phyloP scores from a whole-genome alignment of 1,284 basidiomycete genomes.

The Peniophora sp. region DNA sequence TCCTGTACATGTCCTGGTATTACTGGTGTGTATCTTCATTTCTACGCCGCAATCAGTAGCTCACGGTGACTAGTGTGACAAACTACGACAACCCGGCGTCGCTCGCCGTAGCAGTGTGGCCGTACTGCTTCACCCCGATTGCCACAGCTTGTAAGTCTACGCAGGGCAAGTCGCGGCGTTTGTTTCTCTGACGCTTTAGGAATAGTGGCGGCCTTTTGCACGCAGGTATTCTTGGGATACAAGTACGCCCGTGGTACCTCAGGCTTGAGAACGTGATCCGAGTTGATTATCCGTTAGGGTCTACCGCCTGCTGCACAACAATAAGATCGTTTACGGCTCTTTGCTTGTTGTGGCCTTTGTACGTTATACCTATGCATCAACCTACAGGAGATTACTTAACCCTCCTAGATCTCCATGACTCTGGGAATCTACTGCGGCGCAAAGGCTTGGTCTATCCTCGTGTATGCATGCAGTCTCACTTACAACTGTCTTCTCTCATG shows the following conservation, averaged over 20 bases:
- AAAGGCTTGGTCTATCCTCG: conserved; percentile 26
- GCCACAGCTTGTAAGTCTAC: conserved; percentile 21
- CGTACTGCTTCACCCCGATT: conserved; percentile 34
- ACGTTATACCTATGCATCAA: too few species aligned
- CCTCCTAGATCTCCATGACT: conserved; percentile 17
- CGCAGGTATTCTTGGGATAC: conserved; percentile 35
- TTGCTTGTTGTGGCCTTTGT: conserved; percentile 25
- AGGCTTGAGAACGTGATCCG: too few species aligned
- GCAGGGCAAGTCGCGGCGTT: too few species aligned
- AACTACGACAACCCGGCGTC: conserved; percentile 26
- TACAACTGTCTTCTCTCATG: conserved; percentile 1
- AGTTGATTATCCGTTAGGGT: conserved; percentile 14
- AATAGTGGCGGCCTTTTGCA: conserved; percentile 28
- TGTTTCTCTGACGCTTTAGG: too few species aligned
- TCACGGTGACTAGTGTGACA: conserved; percentile 23
- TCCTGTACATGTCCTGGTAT: conserved; percentile 31
- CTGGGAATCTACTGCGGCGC: conserved; percentile 30
- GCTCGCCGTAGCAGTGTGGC: conserved; percentile 30
- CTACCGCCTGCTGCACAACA: conserved; percentile 25
- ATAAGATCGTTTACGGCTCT: conserved; percentile 22
- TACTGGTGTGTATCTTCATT: conserved; percentile 23
- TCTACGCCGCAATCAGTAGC: too few species aligned
- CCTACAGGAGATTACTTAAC: too few species aligned
- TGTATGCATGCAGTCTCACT: conserved; percentile 20
- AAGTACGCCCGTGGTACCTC: conserved; percentile 22